These are phyloP conservation scores for Colletotrichum aenigma DNA, from an alignment of 2,329 filamentous ascomycete genomes.

Conservation along the genomic window DNA sequence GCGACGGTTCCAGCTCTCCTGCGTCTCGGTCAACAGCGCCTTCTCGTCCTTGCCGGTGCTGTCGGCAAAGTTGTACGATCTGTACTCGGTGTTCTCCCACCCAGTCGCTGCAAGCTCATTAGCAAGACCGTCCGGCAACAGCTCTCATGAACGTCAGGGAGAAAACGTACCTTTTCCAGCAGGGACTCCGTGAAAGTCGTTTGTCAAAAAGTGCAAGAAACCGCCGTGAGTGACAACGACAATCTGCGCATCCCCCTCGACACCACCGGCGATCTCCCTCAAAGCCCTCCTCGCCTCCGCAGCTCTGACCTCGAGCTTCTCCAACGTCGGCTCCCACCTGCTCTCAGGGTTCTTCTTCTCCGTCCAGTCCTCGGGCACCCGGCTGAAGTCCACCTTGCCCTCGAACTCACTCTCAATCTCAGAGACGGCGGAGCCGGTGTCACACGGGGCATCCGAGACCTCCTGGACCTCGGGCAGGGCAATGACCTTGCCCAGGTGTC, in stretches of 20 bases:
- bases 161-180: slow-evolving; percentile 40
- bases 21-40: slow-evolving; percentile 53
- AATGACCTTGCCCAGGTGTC: slow-evolving; percentile 49
- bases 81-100: slow-evolving; percentile 76
- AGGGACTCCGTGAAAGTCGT: slow-evolving; percentile 74
- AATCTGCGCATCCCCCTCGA: slow-evolving; percentile 62
- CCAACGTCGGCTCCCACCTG: slow-evolving; percentile 48
- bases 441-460: slow-evolving; percentile 74
- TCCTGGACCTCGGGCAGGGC: slow-evolving; percentile 82
- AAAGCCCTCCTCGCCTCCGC: slow-evolving; percentile 65
- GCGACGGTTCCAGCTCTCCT: slow-evolving; percentile 50
- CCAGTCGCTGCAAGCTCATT: slow-evolving; percentile 62
- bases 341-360: slow-evolving; percentile 56
- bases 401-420: slow-evolving; percentile 66
- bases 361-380: slow-evolving; percentile 73
- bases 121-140: neutral
- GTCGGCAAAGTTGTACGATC: slow-evolving; percentile 69
- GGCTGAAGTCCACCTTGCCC: slow-evolving; percentile 64
- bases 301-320: slow-evolving; percentile 65
- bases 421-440: slow-evolving; percentile 67
- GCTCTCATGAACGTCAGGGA: fast-evolving
- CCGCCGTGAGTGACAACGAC: slow-evolving; percentile 83
- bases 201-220: slow-evolving; percentile 82
- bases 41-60: slow-evolving; percentile 51
- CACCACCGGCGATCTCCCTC: slow-evolving; percentile 48